phyloP scores from a whole-genome alignment of 495 filamentous ascomycete genomes.

The Aspergillus avenaceus region DNA sequence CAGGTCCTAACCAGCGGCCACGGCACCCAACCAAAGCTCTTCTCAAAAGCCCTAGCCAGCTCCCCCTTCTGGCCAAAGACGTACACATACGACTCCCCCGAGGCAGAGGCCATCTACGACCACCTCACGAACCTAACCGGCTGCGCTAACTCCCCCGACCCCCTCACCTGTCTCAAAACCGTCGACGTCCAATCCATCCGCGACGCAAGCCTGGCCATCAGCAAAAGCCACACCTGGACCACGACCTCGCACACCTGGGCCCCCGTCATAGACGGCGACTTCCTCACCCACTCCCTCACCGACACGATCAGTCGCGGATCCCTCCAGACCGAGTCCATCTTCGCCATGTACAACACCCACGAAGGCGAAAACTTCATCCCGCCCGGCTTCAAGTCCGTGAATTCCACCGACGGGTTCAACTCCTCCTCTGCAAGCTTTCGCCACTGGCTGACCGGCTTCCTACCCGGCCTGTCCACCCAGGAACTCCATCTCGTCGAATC shows the following conservation, averaged over 20 bases:
- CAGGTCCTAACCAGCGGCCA: constrained; percentile 48
- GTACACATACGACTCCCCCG: constrained; percentile 44
- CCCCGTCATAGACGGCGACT: constrained; percentile 55
- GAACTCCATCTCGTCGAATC: constrained; percentile 34
- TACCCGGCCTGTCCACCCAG: constrained; percentile 40
- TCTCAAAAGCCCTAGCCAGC: constrained; percentile 53
- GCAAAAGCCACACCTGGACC: constrained; percentile 43
- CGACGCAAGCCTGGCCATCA: constrained; percentile 42
- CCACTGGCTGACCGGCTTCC: constrained; percentile 47
- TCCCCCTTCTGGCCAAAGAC: constrained; percentile 61
- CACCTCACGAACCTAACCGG: constrained; percentile 40
- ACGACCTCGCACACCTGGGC: constrained; percentile 55
- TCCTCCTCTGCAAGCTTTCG: constrained; percentile 41
- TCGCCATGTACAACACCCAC: constrained; percentile 55
- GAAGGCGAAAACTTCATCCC: constrained; percentile 60
- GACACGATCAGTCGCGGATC: constrained; percentile 30
- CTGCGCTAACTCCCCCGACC: constrained; percentile 33
- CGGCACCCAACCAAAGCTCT: constrained; percentile 30
- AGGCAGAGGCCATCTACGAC: constrained; percentile 48
- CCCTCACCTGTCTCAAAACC: constrained; percentile 46
- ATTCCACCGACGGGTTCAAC: constrained; percentile 37
- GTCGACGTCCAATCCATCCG: constrained; percentile 47
- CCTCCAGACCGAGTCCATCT: constrained; percentile 45
- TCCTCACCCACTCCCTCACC: constrained; percentile 44
- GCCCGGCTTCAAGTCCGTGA: constrained; percentile 34